phyloP scores from a whole-genome alignment of 768 basidiomycete species.

The Lactifluus rugatus region DNA sequence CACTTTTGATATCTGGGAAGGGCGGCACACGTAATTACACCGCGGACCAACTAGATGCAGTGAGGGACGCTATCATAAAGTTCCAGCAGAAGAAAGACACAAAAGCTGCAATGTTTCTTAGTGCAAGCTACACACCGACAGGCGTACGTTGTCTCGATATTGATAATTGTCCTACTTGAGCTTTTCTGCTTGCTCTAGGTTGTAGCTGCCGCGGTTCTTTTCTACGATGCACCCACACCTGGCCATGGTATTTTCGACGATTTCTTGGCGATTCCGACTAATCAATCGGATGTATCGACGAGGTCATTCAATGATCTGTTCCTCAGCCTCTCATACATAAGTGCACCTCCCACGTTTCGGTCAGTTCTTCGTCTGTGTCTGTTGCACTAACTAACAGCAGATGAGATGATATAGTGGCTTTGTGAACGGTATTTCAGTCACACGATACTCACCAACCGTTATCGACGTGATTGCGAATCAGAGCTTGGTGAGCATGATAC shows the following conservation, averaged over 20 bases:
- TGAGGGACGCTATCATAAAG: not conserved
- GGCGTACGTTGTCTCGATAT: not conserved
- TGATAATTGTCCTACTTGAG: not conserved
- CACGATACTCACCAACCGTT: not conserved
- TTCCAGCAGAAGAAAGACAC: constrained; percentile 2
- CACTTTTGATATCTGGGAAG: not conserved
- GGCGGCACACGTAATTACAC: not conserved
- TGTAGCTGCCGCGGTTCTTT: not conserved
- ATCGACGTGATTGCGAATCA: not conserved
- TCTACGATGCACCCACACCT: constrained; percentile 18
- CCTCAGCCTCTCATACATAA: not conserved
- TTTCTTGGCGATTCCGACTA: constrained; percentile 11
- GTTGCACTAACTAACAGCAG: not conserved
- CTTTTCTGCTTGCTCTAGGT: not conserved
- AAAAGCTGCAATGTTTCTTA: not conserved
- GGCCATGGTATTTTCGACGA: constrained; percentile 16
- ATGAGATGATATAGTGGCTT: not conserved
- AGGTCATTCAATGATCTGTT: not conserved
- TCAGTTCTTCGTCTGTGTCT: not conserved
- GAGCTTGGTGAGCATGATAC: not conserved
- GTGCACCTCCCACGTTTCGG: not conserved
- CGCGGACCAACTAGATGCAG: not conserved
- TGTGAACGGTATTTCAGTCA: not conserved
- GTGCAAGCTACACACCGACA: not conserved
- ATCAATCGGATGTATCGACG: not conserved